Base-by-base conservation (phyloP, 1,139 yeast species). In the Groenewaldozyma sp. region DNA sequence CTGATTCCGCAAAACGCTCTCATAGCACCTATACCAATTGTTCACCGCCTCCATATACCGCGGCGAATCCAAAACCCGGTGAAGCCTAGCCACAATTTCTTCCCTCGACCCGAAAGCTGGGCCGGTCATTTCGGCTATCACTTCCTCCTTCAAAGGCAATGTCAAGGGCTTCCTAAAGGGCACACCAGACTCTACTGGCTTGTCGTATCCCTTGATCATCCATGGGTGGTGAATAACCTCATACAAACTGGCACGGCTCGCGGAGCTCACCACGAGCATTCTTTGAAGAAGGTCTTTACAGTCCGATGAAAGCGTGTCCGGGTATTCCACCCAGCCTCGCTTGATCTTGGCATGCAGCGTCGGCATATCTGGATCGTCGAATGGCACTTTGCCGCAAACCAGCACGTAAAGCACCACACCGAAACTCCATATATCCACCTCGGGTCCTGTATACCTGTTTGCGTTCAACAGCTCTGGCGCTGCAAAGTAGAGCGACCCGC, bases 381-480 rank as follows among this genome's bases (percentile, higher is more conserved):
- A 93, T 11, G 99, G 99, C 5, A 93, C 97, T 58, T 87, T 88
- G 40, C 99, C 99, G 59, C 96, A 88, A 2, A 91, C 95, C 46
- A 93, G 67, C 14, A 91, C 99, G 56, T 86, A 91, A 28, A 93
- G 65, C 0, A 91, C 96, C 36, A 91, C 95, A 44, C 98, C 99
- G 68, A 88, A 88, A 3, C 95, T 84, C 99, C 99, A 91, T 22
- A 91, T 81, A 58, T 91, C 99, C 37, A 93, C 96, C 60, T 93
- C 98, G 0, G 98, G 98, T 0, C 98, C 99, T 27, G 75, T 69
- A 55, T 93, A 93, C 0, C 96, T 96, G 49, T 79, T 78, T 0
- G 97, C 98, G 45, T 84, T 82, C 44, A 93, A 69, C 50, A 93
- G 70, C 59, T 93, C 99, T 0, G 99, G 99, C 0, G 99, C 98